phyloP scores from a whole-genome alignment of 2,329 filamentous ascomycete genomes.

The Ophiocordyceps camponoti-floridani region DNA sequence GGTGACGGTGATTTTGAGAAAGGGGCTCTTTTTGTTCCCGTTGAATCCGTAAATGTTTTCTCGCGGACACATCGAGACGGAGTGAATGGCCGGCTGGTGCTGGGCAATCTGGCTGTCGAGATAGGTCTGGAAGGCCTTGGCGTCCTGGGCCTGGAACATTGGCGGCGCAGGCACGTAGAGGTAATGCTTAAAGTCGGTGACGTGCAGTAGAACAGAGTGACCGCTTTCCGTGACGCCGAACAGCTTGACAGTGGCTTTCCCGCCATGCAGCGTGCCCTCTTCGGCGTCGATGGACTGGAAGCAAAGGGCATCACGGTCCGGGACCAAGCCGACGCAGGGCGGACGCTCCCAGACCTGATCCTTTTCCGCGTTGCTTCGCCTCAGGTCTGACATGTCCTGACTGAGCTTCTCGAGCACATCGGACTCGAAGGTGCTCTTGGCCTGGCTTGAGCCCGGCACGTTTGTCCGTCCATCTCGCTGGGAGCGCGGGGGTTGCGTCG shows the following conservation, averaged over 20 bases:
- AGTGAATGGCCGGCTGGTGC: slow-evolving; percentile 56
- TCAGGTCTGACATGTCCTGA: slow-evolving; percentile 76
- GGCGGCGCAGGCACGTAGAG: slow-evolving; percentile 82
- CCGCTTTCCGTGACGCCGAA: slow-evolving; percentile 77
- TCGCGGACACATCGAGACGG: slow-evolving; percentile 63
- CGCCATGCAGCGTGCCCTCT: slow-evolving; percentile 67
- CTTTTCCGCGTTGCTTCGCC: slow-evolving; percentile 74
- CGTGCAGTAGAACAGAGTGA: slow-evolving; percentile 85
- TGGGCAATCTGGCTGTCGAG: slow-evolving; percentile 66
- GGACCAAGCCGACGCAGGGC: slow-evolving; percentile 30
- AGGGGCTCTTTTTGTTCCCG: slow-evolving; percentile 80
- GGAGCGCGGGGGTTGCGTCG: slow-evolving; percentile 37
- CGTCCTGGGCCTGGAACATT: slow-evolving; percentile 62
- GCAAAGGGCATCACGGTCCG: slow-evolving; percentile 49
- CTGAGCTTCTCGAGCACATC: slow-evolving; percentile 92
- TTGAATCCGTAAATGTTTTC: slow-evolving; percentile 92
- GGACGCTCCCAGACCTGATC: slow-evolving; percentile 78
- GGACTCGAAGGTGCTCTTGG: slow-evolving; percentile 82
- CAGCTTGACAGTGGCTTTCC: slow-evolving; percentile 64
- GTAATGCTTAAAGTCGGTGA: slow-evolving; percentile 92
- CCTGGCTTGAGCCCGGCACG: slow-evolving; percentile 47
- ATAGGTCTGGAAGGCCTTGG: slow-evolving; percentile 58
- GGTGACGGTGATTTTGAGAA: slow-evolving; percentile 81
- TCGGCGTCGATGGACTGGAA: slow-evolving; percentile 96
- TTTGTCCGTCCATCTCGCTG: slow-evolving; percentile 44